A percentile compares a stretch with the other conserved stretches of the same genome.
Evolutionary conservation across 371 early-diverging fungal species (phyloP).

Genomic region (Rhizopus delemar): DNA sequence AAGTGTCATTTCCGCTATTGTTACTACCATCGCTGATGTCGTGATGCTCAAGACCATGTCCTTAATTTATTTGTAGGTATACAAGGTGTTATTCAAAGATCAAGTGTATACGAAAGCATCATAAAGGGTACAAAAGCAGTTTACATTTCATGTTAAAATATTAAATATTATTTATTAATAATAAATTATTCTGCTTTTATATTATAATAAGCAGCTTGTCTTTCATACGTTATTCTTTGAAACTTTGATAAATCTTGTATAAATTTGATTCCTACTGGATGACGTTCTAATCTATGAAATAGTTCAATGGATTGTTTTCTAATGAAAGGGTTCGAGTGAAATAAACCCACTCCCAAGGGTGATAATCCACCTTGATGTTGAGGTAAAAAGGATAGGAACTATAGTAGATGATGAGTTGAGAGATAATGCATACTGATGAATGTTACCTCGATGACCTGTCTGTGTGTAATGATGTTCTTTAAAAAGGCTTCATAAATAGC

Average conservation of each 20-base stretch:
- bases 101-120: too few species aligned
- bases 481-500: constrained; percentile 69
- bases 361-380: constrained; percentile 81
- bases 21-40: too few species aligned
- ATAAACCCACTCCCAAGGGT: constrained; percentile 81
- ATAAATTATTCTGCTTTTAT: too few species aligned
- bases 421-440: neutral
- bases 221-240: constrained; percentile 48
- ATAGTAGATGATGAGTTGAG: neutral
- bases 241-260: constrained; percentile 45
- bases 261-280: constrained; percentile 58
- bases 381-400: constrained; percentile 79
- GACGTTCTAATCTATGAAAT: constrained; percentile 64
- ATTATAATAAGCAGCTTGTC: constrained; percentile 22
- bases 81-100: too few species aligned
- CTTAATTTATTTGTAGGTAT: too few species aligned
- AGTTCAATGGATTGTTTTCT: constrained; percentile 66
- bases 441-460: constrained; percentile 78
- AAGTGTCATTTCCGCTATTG: neutral
- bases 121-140: too few species aligned
- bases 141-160: too few species aligned
- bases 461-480: constrained; percentile 63
- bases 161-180: too few species aligned
- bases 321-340: constrained; percentile 68
- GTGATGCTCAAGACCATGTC: too few species aligned